Conservation (phyloP, 1,284 basidiomycete species). For the Leccinum subrobustum region DNA sequence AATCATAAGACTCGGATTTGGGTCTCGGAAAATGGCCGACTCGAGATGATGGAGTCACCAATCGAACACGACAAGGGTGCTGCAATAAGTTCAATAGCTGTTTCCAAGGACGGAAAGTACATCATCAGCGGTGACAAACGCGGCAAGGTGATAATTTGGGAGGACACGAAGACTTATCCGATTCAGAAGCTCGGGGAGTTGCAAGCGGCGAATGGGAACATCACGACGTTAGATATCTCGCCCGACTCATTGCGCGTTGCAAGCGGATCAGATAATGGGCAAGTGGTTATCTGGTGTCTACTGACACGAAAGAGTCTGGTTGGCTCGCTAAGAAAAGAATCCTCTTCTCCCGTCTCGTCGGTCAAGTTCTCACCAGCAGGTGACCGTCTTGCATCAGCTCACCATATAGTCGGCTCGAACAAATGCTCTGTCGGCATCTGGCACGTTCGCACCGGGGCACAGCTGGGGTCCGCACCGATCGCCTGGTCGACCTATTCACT, state of each 20-base stretch:
- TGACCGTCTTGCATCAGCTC: too few species aligned
- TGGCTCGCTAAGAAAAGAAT: not conserved
- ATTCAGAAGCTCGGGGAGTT: not conserved
- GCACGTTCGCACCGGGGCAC: conserved; percentile 10
- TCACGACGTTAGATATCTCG: conserved; percentile 8
- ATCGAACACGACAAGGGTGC: not conserved
- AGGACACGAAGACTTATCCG: not conserved
- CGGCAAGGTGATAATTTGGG: conserved; percentile 12
- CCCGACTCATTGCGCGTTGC: conserved; percentile 9
- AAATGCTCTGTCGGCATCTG: not conserved
- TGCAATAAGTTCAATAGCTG: not conserved
- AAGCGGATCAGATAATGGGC: conserved; percentile 5
- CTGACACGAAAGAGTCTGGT: not conserved
- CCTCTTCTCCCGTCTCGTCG: too few species aligned
- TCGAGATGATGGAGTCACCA: not conserved
- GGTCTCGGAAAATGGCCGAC: not conserved
- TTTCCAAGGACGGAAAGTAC: conserved; percentile 8
- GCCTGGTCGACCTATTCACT: conserved; percentile 3
- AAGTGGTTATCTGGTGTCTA: conserved; percentile 22
- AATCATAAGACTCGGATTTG: not conserved
- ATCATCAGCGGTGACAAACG: conserved; percentile 8
- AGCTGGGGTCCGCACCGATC: not conserved
- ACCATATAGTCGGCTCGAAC: too few species aligned
- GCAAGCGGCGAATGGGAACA: not conserved
- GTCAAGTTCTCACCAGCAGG: too few species aligned